These are phyloP conservation scores for Apiospora kogelbergensis DNA, from an alignment of 2,329 filamentous ascomycete genomes.

Conservation along the genomic window DNA sequence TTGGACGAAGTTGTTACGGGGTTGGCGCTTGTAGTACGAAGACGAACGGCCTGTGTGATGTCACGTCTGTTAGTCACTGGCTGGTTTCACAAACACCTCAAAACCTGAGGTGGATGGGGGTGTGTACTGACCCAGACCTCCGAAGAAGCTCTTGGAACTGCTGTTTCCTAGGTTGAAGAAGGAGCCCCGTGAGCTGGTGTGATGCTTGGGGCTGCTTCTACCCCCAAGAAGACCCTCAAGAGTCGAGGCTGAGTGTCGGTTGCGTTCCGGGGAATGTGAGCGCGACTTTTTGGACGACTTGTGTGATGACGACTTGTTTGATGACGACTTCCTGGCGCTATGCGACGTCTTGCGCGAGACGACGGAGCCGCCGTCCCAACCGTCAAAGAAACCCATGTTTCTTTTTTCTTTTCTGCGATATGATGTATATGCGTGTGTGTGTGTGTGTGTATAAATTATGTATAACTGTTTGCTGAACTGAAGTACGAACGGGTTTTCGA, in stretches of 20 bases:
- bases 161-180: constrained; percentile 33
- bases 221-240: constrained; percentile 8
- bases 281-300: constrained; percentile 22
- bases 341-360: constrained; percentile 19
- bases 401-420: neutral
- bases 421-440: neutral
- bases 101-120: neutral
- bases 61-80: neutral
- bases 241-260: constrained; percentile 17
- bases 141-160: constrained; percentile 33
- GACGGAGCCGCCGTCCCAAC: constrained; percentile 32
- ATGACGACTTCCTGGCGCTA: constrained; percentile 20
- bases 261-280: constrained; percentile 21
- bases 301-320: constrained; percentile 26
- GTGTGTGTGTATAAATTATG: neutral
- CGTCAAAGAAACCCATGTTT: constrained; percentile 31
- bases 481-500: neutral
- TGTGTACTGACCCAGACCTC: constrained; percentile 23
- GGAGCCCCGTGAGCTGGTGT: constrained; percentile 14
- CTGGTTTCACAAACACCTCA: neutral
- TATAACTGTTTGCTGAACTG: neutral
- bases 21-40: constrained; percentile 76
- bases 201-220: constrained; percentile 11
- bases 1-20: constrained; percentile 75
- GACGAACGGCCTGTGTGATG: constrained; percentile 48